Percentiles rank a stretch among this genome's conserved stretches.
phyloP scores from a whole-genome alignment of 228 moss, liverwort and hornwort genomes.

The Sphagnum fallax region DNA sequence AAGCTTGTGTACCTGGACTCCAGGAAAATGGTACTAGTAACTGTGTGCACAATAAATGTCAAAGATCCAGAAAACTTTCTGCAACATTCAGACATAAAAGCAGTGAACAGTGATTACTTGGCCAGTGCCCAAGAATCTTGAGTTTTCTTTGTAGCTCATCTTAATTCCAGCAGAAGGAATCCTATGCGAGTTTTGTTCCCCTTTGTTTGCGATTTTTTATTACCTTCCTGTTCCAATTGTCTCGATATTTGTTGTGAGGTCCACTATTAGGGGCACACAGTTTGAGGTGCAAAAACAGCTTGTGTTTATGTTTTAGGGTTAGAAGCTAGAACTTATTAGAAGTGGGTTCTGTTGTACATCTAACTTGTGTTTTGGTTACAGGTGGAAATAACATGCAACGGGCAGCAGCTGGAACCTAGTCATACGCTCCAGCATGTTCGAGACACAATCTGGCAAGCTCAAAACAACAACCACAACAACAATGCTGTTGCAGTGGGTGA shows the following conservation, averaged over 20 bases:
- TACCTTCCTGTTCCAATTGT: too few species aligned
- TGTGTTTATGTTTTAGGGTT: not conserved
- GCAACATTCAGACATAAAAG: not conserved
- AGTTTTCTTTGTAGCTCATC: not conserved
- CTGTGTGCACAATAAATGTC: not conserved
- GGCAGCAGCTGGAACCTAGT: conserved; percentile 59
- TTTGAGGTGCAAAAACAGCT: not conserved
- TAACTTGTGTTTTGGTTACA: conserved; percentile 9
- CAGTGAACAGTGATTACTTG: not conserved
- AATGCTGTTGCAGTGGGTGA: conserved; percentile 7
- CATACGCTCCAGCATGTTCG: conserved; percentile 77
- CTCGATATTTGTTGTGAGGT: not conserved
- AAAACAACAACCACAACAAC: conserved; percentile 10
- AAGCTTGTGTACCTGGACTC: not conserved
- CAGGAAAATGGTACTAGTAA: not conserved
- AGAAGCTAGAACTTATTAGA: too few species aligned
- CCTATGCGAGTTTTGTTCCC: too few species aligned
- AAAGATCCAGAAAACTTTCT: not conserved
- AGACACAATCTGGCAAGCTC: conserved; percentile 70
- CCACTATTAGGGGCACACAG: not conserved
- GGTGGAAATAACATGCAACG: conserved; percentile 90
- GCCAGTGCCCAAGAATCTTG: not conserved
- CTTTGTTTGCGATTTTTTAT: too few species aligned
- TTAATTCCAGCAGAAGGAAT: too few species aligned
- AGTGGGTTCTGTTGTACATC: not conserved